A percentile compares a stretch with the other conserved stretches of the same genome.
phyloP scores from a whole-genome alignment of 371 early-diverging fungal species.

The Apophysomyces elegans region DNA sequence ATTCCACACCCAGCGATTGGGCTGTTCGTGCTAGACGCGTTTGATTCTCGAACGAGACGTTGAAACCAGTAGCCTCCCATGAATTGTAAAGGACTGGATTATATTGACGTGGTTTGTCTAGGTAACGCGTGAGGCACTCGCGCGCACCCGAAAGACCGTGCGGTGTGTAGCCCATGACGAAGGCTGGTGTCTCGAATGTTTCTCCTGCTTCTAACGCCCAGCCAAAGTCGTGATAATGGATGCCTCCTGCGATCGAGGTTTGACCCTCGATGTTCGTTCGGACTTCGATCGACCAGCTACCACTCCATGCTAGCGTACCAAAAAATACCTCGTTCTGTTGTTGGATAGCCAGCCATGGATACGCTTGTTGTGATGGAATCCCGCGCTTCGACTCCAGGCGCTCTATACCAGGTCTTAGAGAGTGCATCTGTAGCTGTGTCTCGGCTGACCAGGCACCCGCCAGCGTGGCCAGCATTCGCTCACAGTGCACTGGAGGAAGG shows the following conservation, averaged over 20 bases:
- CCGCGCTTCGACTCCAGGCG: constrained; percentile 35
- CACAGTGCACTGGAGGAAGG: constrained; percentile 22
- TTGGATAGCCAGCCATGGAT: constrained; percentile 47
- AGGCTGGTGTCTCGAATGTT: constrained; percentile 21
- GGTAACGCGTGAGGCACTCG: constrained; percentile 27
- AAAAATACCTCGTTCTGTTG: constrained; percentile 34
- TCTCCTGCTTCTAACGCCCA: constrained; percentile 20
- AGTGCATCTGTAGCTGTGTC: constrained; percentile 32
- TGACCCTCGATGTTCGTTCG: constrained; percentile 30
- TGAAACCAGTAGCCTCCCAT: constrained; percentile 51
- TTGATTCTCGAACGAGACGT: constrained; percentile 34
- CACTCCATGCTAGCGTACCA: constrained; percentile 50
- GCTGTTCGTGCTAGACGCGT: constrained; percentile 29
- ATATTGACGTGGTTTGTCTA: constrained; percentile 13
- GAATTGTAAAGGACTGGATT: constrained; percentile 47
- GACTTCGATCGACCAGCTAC: constrained; percentile 40
- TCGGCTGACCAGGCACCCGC: constrained; percentile 47
- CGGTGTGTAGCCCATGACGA: constrained; percentile 37
- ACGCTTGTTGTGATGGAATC: constrained; percentile 39
- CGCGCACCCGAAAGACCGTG: constrained; percentile 45
- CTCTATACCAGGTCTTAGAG: constrained; percentile 31
- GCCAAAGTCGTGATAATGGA: constrained; percentile 41
- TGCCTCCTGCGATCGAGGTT: constrained; percentile 36
- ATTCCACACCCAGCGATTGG: constrained; percentile 40
- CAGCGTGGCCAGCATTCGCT: constrained; percentile 35